These are phyloP conservation scores for Calonectria honghensis DNA, from an alignment of 2,329 filamentous ascomycete genomes.

Conservation along the genomic window DNA sequence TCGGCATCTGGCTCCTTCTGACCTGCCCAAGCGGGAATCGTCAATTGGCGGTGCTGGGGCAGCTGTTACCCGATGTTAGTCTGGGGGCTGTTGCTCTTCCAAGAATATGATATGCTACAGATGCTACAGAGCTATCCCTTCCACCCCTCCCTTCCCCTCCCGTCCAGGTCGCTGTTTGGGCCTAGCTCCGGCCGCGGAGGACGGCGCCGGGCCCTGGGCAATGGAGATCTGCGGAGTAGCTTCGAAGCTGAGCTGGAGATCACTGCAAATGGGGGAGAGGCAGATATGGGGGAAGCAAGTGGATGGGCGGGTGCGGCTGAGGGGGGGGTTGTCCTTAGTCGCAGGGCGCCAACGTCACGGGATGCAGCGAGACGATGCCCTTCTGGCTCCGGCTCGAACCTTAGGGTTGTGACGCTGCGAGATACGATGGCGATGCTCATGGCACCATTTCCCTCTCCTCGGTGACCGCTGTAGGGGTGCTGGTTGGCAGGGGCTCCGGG, in stretches of 20 bases:
- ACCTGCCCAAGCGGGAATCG: constrained; percentile 14
- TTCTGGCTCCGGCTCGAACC: not conserved
- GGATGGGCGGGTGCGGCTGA: constrained; percentile 20
- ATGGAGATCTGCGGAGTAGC: constrained; percentile 10
- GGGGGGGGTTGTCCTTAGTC: not conserved
- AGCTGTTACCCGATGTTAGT: constrained; percentile 20
- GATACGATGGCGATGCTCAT: not conserved
- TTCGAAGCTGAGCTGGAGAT: not conserved
- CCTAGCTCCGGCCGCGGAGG: not conserved
- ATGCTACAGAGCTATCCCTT: not conserved
- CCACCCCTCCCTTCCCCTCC: not conserved
- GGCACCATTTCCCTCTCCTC: constrained; percentile 7
- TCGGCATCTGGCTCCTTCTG: not conserved
- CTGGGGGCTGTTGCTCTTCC: not conserved
- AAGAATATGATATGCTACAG: constrained; percentile 10
- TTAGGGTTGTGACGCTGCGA: not conserved
- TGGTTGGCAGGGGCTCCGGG: not conserved
- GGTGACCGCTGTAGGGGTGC: constrained; percentile 3
- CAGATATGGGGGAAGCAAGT: not conserved
- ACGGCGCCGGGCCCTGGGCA: not conserved
- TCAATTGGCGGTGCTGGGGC: not conserved
- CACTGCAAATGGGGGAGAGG: not conserved
- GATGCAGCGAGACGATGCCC: constrained; percentile 8
- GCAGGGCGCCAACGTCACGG: constrained; percentile 18
- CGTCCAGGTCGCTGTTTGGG: not conserved